A percentile compares a stretch with the other conserved stretches of the same genome.
Conservation (phyloP, 129 eudicot species). For the Centrapalus pauciflorus region DNA sequence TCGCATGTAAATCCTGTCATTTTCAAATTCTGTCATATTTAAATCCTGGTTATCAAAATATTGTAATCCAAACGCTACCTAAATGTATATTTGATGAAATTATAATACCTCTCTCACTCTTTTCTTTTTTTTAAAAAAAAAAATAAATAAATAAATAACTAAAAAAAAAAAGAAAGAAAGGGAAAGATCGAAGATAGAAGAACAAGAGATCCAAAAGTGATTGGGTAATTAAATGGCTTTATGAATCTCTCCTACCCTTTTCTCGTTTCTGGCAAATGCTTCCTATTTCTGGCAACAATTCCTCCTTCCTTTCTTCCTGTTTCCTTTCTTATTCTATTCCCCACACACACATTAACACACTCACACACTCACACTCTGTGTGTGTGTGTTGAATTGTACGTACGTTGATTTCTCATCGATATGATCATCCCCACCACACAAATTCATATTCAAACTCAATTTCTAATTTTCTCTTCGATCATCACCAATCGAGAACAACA, state of each 20-base stretch:
- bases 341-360: not conserved
- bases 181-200: too few relatives aligned
- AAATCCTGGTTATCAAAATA: too few relatives aligned
- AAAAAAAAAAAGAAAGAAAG: not conserved
- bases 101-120: too few relatives aligned
- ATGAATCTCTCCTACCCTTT: constrained; percentile 10
- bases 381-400: too few relatives aligned
- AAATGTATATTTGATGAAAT: too few relatives aligned
- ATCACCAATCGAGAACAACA: constrained; percentile 8
- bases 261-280: not conserved
- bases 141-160: not conserved
- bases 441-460: constrained; percentile 11
- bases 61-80: too few relatives aligned
- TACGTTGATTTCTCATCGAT: too few relatives aligned
- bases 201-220: constrained; percentile 1
- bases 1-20: too few relatives aligned
- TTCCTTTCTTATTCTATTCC: not conserved
- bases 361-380: not conserved
- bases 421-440: constrained; percentile 14
- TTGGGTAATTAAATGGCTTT: constrained; percentile 14
- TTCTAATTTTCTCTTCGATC: not conserved
- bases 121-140: too few relatives aligned
- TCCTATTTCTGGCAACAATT: constrained; percentile 10
- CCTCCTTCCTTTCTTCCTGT: constrained; percentile 13
- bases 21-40: too few relatives aligned